Conservation (phyloP, 345 rosid genomes). For the Geranium brycei region DNA sequence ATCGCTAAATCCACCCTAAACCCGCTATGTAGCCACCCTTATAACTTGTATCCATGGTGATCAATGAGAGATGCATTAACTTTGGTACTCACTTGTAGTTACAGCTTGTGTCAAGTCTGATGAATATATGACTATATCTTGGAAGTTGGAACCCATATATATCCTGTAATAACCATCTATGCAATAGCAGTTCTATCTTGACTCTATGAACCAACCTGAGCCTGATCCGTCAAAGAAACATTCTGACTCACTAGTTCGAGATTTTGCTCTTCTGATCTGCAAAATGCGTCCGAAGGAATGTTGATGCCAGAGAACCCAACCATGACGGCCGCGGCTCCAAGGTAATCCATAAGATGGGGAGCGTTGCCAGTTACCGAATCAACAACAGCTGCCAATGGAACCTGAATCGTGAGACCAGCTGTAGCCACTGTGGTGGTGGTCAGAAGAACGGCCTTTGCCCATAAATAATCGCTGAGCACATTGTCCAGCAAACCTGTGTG, state of each 20-base stretch:
- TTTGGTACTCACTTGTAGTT: too few species aligned
- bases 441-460: constrained; percentile 89
- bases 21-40: too few species aligned
- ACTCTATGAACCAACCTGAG: neutral
- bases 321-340: constrained; percentile 84
- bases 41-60: too few species aligned
- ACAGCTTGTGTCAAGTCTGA: too few species aligned
- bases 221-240: constrained; percentile 8
- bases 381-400: constrained; percentile 81
- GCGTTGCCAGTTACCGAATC: constrained; percentile 63
- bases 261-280: constrained; percentile 30
- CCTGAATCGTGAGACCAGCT: constrained; percentile 90
- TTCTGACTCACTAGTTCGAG: constrained; percentile 29
- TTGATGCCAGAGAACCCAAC: constrained; percentile 84
- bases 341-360: constrained; percentile 51
- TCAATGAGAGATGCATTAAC: too few species aligned
- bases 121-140: too few species aligned
- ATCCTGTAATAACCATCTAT: neutral
- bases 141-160: too few species aligned
- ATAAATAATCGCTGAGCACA: constrained; percentile 80
- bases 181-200: neutral
- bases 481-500: constrained; percentile 70
- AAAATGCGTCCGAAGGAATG: constrained; percentile 42
- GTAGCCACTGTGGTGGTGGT: constrained; percentile 91
- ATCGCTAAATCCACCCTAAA: too few species aligned